A percentile compares a stretch with the other conserved stretches of the same genome.
Evolutionary conservation across 306 rosid species (phyloP).

Genomic region (Herpetospermum pedunculosum): DNA sequence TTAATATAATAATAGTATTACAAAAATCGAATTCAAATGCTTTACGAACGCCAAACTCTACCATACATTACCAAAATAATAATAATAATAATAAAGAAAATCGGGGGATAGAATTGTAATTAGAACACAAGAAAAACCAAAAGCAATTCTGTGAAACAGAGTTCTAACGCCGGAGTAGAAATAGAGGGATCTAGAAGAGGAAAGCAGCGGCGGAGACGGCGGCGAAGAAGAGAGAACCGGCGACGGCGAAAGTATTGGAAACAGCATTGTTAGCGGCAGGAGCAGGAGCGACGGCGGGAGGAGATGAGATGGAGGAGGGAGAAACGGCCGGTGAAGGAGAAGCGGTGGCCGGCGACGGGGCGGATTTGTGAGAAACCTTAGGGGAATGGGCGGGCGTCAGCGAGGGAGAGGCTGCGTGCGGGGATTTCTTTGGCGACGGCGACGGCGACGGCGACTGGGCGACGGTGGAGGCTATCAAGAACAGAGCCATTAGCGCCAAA

Average conservation of each 20-base stretch:
- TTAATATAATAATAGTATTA: no score
- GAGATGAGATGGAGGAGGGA: neutral
- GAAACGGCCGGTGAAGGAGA: neutral
- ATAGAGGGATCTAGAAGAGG: neutral
- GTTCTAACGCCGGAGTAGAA: neutral
- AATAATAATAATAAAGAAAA: no score
- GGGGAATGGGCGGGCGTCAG: neutral
- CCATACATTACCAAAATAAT: no score
- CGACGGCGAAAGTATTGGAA: neutral
- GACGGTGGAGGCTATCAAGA: neutral
- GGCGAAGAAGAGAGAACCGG: neutral
- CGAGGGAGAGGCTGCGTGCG: neutral
- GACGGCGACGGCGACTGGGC: neutral
- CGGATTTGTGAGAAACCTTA: neutral
- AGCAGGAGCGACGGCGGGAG: neutral
- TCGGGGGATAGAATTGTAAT: no score
- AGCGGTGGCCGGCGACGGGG: neutral
- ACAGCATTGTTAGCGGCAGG: neutral
- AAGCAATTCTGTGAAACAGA: neutral
- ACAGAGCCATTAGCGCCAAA: neutral
- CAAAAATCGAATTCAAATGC: no score
- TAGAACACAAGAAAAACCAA: no score
- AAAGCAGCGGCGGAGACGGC: neutral
- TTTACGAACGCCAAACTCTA: no score
- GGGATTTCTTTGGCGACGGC: neutral